phyloP scores from a whole-genome alignment of 371 early-diverging fungal species.

The Mucor indicus region DNA sequence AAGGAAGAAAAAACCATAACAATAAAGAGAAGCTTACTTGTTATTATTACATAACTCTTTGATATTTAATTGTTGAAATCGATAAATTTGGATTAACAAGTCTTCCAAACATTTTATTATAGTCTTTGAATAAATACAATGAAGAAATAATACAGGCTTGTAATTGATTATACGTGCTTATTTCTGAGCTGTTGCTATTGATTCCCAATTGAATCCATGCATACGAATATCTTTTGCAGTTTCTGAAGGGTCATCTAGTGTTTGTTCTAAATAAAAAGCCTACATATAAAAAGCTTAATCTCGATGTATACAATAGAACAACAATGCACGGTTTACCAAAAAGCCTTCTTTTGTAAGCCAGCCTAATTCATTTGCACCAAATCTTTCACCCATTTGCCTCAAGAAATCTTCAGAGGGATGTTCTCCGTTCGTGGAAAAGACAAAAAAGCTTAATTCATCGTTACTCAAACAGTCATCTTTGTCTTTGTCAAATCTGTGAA shows the following conservation, averaged over 20 bases:
- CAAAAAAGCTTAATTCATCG: constrained; percentile 49
- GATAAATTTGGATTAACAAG: too few species aligned
- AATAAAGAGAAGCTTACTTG: too few species aligned
- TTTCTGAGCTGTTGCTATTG: too few species aligned
- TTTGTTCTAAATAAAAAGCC: constrained; percentile 62
- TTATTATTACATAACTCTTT: too few species aligned
- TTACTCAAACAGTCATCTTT: constrained; percentile 45
- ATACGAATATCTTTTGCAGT: constrained; percentile 55
- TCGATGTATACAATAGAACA: neutral
- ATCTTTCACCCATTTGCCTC: constrained; percentile 54
- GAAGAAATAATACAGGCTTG: too few species aligned
- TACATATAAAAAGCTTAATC: constrained; percentile 1
- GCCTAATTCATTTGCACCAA: constrained; percentile 49
- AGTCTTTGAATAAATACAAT: too few species aligned
- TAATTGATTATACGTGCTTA: too few species aligned
- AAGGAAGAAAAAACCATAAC: too few species aligned
- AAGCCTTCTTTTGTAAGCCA: constrained; percentile 57
- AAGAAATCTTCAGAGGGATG: constrained; percentile 54
- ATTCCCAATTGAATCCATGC: constrained; percentile 54
- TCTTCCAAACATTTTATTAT: too few species aligned
- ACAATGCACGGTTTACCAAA: constrained; percentile 20
- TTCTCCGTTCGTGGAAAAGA: constrained; percentile 57
- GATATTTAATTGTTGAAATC: too few species aligned
- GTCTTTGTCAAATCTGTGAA: constrained; percentile 54
- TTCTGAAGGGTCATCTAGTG: constrained; percentile 58